A percentile compares a stretch with the other conserved stretches of the same genome.
Evolutionary conservation across 176 grass and related monocot genomes (phyloP).

Genomic region (maize (Zea mays)): Zm-B73-REFERENCE-NAM-5.0 NC_050100.1:172174501-172175000

Average conservation of each 20-base stretch:
- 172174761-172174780: conserved; percentile 80
- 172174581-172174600: not conserved
- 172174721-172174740: conserved; percentile 12
- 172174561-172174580: not conserved
- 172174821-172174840: not conserved
- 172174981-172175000: conserved; percentile 65
- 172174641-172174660: not conserved
- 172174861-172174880: not conserved
- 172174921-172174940: conserved; percentile 69
- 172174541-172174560: not conserved
- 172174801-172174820: conserved; percentile 60
- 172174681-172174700: too few species aligned
- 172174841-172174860: not conserved
- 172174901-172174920: conserved; percentile 77
- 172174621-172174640: not conserved
- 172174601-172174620: too few species aligned
- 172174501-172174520: not conserved
- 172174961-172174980: conserved; percentile 77
- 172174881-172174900: conserved; percentile 56
- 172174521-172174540: not conserved
- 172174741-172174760: conserved; percentile 39
- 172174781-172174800: conserved; percentile 77
- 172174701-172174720: not conserved
- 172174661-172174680: not conserved
- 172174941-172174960: conserved; percentile 62